Conservation (phyloP, 129 eudicot species). For the Tanacetum coccineum region DNA sequence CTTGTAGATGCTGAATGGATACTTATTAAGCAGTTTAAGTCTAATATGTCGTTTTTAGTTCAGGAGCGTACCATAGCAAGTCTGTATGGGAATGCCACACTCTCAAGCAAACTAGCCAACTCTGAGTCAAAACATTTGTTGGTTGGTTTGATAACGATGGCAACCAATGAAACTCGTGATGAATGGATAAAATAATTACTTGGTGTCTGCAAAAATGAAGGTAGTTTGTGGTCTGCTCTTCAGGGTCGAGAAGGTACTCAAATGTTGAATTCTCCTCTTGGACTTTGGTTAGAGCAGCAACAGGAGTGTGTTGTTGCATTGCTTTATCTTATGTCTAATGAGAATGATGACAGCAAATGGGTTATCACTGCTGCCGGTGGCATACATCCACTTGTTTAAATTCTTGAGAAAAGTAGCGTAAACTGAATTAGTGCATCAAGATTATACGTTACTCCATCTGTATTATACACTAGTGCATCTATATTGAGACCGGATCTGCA, state of each 20-base stretch:
- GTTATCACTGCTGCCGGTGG: conserved; percentile 99
- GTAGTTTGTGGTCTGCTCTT: conserved; percentile 91
- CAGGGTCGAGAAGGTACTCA: conserved; percentile 98
- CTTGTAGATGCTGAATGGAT: no score
- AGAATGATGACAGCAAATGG: conserved; percentile 98
- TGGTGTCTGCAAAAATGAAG: conserved; percentile 71
- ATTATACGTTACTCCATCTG: no score
- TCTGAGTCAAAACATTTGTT: conserved; percentile 86
- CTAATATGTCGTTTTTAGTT: conserved; percentile 67
- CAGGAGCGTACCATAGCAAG: conserved; percentile 99
- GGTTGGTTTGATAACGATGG: conserved; percentile 98
- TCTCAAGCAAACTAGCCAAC: conserved; percentile 73
- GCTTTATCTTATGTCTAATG: conserved; percentile 84
- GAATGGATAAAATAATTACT: conserved; percentile 83
- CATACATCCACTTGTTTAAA: conserved; percentile 96
- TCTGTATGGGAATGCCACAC: conserved; percentile 76
- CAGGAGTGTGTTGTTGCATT: conserved; percentile 98
- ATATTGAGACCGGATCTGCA: conserved; percentile 55
- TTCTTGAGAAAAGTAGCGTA: conserved; percentile 36
- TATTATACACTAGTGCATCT: no score
- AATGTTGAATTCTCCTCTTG: conserved; percentile 89
- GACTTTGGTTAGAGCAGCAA: conserved; percentile 96
- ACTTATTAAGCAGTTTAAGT: conserved; percentile 68
- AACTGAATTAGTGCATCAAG: no score
- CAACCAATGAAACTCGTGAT: conserved; percentile 86